Percentiles rank a stretch among this genome's conserved stretches.
phyloP scores from a whole-genome alignment of 179 eudicot species.

The Silene vulgaris region DNA sequence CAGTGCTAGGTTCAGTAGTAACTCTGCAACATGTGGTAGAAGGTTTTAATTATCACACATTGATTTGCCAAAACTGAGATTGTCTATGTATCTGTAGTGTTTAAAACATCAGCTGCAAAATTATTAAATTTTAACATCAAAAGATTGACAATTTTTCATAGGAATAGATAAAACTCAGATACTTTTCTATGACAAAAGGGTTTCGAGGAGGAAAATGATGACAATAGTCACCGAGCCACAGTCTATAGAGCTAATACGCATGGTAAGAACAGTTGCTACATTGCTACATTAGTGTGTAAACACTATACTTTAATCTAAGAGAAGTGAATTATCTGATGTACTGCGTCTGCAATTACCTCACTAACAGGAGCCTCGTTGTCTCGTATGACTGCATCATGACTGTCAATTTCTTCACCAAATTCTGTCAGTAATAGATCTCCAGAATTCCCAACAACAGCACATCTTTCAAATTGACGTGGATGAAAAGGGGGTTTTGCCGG shows the following conservation, averaged over 20 bases:
- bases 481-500: conserved; percentile 92
- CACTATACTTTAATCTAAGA: neutral
- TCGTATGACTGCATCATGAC: conserved; percentile 87
- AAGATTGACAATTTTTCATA: neutral
- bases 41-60: neutral
- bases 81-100: too few relatives aligned
- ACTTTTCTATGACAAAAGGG: neutral
- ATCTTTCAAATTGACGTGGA: conserved; percentile 77
- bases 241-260: neutral
- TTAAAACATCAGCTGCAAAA: neutral
- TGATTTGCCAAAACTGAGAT: too few relatives aligned
- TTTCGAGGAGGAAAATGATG: neutral
- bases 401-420: conserved; percentile 89
- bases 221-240: neutral
- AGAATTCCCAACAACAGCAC: conserved; percentile 98
- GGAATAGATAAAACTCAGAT: neutral
- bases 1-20: conserved; percentile 2
- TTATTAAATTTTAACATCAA: neutral
- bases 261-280: neutral
- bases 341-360: conserved; percentile 44
- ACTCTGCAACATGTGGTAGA: neutral
- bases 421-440: conserved; percentile 87
- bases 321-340: neutral
- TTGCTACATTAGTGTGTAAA: neutral
- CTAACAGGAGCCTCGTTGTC: conserved; percentile 97